Evolutionary conservation across 202 grass and related monocot species (phyloP).

Genomic region (Hordeum pubiflorum): DNA sequence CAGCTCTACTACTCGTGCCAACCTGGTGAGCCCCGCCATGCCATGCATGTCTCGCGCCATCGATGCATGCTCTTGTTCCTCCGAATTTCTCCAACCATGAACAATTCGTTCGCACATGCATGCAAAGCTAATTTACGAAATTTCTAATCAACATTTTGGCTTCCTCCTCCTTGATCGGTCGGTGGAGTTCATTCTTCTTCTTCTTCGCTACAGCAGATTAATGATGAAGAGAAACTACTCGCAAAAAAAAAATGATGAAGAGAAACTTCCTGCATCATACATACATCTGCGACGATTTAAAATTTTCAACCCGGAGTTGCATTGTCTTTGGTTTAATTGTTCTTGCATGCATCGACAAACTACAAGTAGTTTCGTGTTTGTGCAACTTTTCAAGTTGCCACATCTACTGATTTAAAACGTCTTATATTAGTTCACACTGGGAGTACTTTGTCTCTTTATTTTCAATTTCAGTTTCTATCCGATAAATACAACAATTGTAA

Average conservation of each 20-base stretch:
- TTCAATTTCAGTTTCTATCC: too few relatives aligned
- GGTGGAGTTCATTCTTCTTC: background rate
- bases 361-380: too few relatives aligned
- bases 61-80: background rate
- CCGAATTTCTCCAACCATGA: background rate
- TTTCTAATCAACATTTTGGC: background rate
- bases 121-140: background rate
- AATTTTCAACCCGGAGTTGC: background rate
- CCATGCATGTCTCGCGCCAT: background rate
- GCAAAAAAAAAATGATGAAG: background rate
- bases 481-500: too few relatives aligned
- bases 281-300: too few relatives aligned
- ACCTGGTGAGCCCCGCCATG: conserved; percentile 26
- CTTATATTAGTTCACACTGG: too few relatives aligned
- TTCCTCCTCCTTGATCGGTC: background rate
- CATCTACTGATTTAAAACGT: too few relatives aligned
- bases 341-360: too few relatives aligned
- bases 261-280: background rate
- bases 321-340: background rate
- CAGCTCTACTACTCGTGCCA: conserved; percentile 41
- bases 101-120: background rate
- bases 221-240: too few relatives aligned
- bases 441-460: too few relatives aligned
- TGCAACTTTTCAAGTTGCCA: too few relatives aligned
- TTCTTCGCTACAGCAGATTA: too few relatives aligned